Base-by-base conservation (phyloP, 495 filamentous ascomycete genomes). In the Penicillium paxilli region DNA sequence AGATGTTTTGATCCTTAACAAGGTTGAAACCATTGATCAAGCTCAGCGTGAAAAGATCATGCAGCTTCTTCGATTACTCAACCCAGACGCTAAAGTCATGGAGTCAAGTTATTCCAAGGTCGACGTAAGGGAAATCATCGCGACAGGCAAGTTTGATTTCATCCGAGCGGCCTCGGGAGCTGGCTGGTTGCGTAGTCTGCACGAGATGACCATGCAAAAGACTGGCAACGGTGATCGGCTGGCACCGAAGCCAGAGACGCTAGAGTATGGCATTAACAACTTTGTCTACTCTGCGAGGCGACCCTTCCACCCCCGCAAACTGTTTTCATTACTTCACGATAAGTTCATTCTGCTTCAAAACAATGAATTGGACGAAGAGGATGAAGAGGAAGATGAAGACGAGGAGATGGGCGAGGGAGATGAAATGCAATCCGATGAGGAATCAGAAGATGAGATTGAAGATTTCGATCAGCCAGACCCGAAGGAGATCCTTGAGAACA, bases 1-100 rank as follows among this genome's bases (percentile, higher is more conserved):
- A 5, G 80, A 85, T 47, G 80, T 85, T 2, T 66, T 85, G 11
- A 68, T 85, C 24, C 54, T 84, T 25, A 84, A 85, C 58, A 85
- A 85, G 64, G 71, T 66, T 45, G 75, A 78, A 44, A 74, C 69
- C 1, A 69, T 78, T 6, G 64, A 71, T 22, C 57, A 69, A 52
- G 57, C 69, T 12, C 71, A 67, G 8, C 59, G 67, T 5, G 49
- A 69, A 9, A 69, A 69, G 24, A 78, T 83, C 58, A 54, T 64
- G 19, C 71, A 73, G 5, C 57, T 81, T 7, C 52, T 84, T 21
- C 68, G 64, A 22, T 52, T 78, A 23, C 68, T 83, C 21, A 84
- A 84, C 41, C 80, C 74, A 1, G 59, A 65, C 16, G 80, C 80
- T 21, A 80, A 77, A 54, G 65, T 83, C 1, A 53, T 83, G 6